A percentile compares a stretch with the other conserved stretches of the same genome.
Conservation (phyloP, 345 rosid species). For the Euphorbia tirucalli region DNA sequence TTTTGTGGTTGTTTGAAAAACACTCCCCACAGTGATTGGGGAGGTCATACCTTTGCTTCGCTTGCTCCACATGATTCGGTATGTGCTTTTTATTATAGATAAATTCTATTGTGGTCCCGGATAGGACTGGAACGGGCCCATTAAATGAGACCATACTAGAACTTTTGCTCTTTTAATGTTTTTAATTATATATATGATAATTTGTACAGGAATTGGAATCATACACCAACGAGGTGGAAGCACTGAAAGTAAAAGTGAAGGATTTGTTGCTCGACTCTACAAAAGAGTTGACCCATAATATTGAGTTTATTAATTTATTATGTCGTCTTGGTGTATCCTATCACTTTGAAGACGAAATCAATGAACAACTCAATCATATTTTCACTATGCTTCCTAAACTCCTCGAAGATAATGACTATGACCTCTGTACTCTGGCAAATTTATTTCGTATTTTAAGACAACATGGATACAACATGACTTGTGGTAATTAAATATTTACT, state of each 20-base stretch:
- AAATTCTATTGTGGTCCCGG: no score
- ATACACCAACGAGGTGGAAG: background rate
- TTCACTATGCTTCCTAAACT: background rate
- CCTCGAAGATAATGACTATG: background rate
- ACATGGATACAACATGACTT: background rate
- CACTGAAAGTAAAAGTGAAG: background rate
- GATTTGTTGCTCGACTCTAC: background rate
- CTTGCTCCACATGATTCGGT: no score
- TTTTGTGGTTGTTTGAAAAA: no score
- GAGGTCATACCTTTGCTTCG: no score
- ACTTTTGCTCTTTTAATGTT: no score
- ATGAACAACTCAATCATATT: background rate
- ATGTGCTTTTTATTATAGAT: no score
- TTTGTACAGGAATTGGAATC: background rate
- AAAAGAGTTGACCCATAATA: background rate
- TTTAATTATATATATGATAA: no score
- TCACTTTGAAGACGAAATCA: background rate
- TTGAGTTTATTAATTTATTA: constrained; percentile 2
- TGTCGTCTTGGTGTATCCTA: constrained; percentile 12
- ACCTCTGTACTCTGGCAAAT: background rate
- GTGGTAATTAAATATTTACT: background rate
- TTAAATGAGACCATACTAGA: no score
- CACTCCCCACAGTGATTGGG: no score
- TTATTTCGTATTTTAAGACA: background rate
- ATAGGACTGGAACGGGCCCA: no score